Evolutionary conservation across 2,329 filamentous ascomycete species (phyloP).

Genomic region (Scedosporium dehoogii): DNA sequence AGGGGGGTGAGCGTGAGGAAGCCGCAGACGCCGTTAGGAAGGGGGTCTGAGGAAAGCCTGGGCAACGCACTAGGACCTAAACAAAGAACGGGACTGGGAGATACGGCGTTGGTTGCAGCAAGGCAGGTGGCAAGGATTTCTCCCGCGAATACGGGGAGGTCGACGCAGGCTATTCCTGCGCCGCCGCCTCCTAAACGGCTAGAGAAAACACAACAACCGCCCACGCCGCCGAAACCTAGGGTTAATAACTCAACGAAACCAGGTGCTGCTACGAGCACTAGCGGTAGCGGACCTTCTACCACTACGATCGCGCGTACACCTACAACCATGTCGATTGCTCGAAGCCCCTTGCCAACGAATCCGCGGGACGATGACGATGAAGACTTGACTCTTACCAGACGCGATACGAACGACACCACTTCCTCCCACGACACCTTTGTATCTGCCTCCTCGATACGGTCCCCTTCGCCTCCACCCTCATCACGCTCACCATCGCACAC

Average conservation of each 20-base stretch:
- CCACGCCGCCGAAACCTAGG: slow-evolving; percentile 26
- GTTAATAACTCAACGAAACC: slow-evolving; percentile 7
- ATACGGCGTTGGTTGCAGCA: neutral
- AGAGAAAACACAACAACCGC: slow-evolving; percentile 17
- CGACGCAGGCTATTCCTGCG: neutral
- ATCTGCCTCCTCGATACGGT: slow-evolving; percentile 26
- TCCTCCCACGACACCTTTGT: slow-evolving; percentile 38
- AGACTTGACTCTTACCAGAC: neutral
- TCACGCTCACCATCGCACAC: slow-evolving; percentile 12
- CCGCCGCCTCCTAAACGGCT: neutral
- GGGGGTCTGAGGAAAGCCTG: slow-evolving; percentile 13
- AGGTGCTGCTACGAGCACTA: neutral
- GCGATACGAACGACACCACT: slow-evolving; percentile 16
- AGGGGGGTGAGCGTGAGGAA: slow-evolving; percentile 11
- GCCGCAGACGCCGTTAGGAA: slow-evolving; percentile 19
- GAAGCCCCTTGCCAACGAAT: neutral
- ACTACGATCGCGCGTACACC: neutral
- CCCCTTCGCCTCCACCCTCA: slow-evolving; percentile 18
- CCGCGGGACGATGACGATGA: neutral
- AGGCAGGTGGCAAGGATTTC: neutral
- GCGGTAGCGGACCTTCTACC: neutral
- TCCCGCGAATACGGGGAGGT: neutral
- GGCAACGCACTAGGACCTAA: neutral
- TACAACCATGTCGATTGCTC: neutral
- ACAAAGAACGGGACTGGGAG: neutral